phyloP scores from a whole-genome alignment of 768 basidiomycete species.

The Holtermanniella nyarrowii region DNA sequence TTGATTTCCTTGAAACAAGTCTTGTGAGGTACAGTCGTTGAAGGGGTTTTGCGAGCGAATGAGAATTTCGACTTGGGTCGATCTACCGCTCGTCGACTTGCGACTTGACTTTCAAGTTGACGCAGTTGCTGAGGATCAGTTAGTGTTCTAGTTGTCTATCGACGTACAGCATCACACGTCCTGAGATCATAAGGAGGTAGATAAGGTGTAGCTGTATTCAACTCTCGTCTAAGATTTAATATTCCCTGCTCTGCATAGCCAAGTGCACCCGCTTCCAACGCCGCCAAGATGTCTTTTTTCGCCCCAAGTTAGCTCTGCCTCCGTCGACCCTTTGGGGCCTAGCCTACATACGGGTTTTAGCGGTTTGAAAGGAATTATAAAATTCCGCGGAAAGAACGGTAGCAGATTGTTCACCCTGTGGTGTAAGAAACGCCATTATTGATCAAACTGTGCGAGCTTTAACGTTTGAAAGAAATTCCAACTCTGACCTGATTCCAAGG shows the following conservation, averaged over 20 bases:
- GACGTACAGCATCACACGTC: conserved; percentile 21
- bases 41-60: not conserved
- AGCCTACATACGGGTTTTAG: conserved; percentile 5
- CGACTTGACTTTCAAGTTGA: not conserved
- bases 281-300: conserved; percentile 10
- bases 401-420: not conserved
- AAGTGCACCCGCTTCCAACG: not conserved
- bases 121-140: not conserved
- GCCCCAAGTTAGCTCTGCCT: not conserved
- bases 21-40: not conserved
- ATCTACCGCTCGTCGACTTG: no score
- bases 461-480: no score
- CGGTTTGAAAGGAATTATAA: conserved; percentile 9
- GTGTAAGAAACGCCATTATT: no score
- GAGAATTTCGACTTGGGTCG: conserved; percentile 41
- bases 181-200: conserved; percentile 22
- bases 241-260: conserved; percentile 4
- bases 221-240: conserved; percentile 2
- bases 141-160: not conserved
- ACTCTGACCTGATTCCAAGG: no score
- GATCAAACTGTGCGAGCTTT: no score
- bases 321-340: not conserved
- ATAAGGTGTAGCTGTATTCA: conserved; percentile 1
- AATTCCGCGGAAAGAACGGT: conserved; percentile 9
- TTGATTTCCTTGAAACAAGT: no score